These are phyloP conservation scores for Aspergillus fructus DNA, from an alignment of 2,329 filamentous ascomycete species.

Conservation along the genomic window DNA sequence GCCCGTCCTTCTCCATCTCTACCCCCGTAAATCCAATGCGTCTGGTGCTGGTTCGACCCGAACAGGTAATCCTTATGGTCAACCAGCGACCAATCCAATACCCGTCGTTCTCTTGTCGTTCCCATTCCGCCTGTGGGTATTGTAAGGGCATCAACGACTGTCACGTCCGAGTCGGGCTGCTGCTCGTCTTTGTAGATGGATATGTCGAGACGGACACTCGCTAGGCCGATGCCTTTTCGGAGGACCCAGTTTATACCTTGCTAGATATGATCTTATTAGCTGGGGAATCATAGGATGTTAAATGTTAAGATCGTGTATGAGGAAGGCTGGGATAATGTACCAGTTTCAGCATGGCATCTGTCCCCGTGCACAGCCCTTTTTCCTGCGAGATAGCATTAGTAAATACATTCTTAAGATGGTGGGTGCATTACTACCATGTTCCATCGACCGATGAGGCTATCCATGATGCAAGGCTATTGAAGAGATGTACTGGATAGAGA, in stretches of 20 bases:
- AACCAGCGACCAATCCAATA: neutral
- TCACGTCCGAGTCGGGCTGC: neutral
- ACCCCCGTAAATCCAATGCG: neutral
- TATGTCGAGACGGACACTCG: neutral
- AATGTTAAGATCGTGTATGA: too few relatives aligned
- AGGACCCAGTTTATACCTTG: neutral
- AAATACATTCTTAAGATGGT: fast-evolving
- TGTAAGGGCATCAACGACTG: neutral
- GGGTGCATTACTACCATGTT: too few relatives aligned
- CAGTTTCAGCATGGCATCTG: neutral
- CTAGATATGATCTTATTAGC: neutral
- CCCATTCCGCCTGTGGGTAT: neutral
- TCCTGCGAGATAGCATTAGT: neutral
- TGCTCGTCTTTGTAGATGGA: neutral
- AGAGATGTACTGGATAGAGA: too few relatives aligned
- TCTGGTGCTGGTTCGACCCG: neutral
- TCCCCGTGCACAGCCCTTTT: neutral
- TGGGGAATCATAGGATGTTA: too few relatives aligned
- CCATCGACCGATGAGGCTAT: too few relatives aligned
- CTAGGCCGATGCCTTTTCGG: neutral
- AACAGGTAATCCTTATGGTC: neutral
- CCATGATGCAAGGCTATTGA: too few relatives aligned
- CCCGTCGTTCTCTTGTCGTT: neutral
- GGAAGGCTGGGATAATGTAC: neutral
- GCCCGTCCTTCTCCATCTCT: neutral